Evolutionary conservation across 2,329 filamentous ascomycete genomes (phyloP), one percentile per base, ranked within the genome.

Genomic region (Botrytis sinoallii): DNA sequence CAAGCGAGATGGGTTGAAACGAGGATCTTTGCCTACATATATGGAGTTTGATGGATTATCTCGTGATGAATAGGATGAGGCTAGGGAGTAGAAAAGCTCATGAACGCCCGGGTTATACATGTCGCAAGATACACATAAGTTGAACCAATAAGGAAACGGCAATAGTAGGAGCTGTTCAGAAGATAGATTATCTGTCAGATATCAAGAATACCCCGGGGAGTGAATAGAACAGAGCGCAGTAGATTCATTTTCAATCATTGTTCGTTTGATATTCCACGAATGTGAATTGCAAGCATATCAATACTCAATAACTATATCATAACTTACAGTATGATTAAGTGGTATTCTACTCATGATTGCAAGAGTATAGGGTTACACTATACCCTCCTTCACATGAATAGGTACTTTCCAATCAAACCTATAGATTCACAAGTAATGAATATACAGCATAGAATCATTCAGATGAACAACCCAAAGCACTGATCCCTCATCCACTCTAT

Each of bases 311-410:
- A n/a, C 25, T 14, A 8, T n/a, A n/a, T 0, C 3, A 25, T 61
- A 40, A 0, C 0, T 16, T 8, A n/a, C 3, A 38, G 57, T n/a
- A 57, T 29, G 3, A 2, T 3, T 14, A 57, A 57, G 0, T 8
- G 0, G 1, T 18, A 8, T 29, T 57, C n/a, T 18, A 18, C 6
- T 57, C 14, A 57, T 9, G 7, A 32, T 29, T 9, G 29, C 6
- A 9, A 3, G 3, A 55, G 14, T 9, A 14, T 4, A 57, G 2
- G 1, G 14, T 8, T 57, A 29, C 12, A 29, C n/a, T 55, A 55
- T 4, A 29, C 16, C n/a, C 7, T 18, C 8, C 14, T 57, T 0
- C n/a, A 29, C n/a, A 61, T 40, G 59, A 35, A 35, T 60, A 57
- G 32, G 20, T 38, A 61, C 29, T 38, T 4, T 32, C 3, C 4